Base-by-base conservation (phyloP, 1,284 basidiomycete genomes). In the Porogramme epimiltina region DNA sequence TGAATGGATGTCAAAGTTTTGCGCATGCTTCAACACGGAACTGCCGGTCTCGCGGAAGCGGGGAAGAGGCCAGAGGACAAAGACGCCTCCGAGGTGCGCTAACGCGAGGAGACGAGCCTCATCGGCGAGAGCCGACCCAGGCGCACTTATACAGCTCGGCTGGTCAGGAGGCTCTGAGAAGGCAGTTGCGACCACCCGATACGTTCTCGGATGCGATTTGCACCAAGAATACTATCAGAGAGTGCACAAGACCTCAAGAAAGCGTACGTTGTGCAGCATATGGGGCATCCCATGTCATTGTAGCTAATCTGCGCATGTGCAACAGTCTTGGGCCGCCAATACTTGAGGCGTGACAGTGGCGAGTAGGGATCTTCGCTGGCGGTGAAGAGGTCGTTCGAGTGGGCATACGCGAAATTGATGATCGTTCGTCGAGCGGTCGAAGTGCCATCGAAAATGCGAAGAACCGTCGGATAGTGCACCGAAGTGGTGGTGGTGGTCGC, bases 61-160 rank as follows among this genome's bases (percentile, higher is more conserved):
- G 0, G 89, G 89, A 19, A 80, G 73, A 10, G 87, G 87, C 87
- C 87, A 89, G 18, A 83, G 67, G 4, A 69, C 70, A 41, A 59
- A 42, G 5, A 57, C 53, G 13, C 46, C 36, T 23, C 46, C 28
- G 9, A 47, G 6, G 9, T 49, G 48, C 3, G 44, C 51, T 15
- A 52, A 28, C 4, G 46, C 46, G 38, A 55, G 28, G 23, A 13
- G 16, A 18, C 8, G 28, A 44, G 22, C 50, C 40, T 60, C 58
- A 60, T 60, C 23, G 23, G 39, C 36, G 37, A 34, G 8, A 13
- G 28, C 8, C 8, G 28, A 31, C 8, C 6, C 8, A 13, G 28
- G 23, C 23, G 22, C 13, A 38, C 37, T 24, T 45, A 45, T 45
- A 38, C 28, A 13, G 8, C 28, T 31, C 28, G 28, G 8, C 28